Evolutionary conservation across 805 yeast species (phyloP).

Genomic region (Saturnispora quitensis): DNA sequence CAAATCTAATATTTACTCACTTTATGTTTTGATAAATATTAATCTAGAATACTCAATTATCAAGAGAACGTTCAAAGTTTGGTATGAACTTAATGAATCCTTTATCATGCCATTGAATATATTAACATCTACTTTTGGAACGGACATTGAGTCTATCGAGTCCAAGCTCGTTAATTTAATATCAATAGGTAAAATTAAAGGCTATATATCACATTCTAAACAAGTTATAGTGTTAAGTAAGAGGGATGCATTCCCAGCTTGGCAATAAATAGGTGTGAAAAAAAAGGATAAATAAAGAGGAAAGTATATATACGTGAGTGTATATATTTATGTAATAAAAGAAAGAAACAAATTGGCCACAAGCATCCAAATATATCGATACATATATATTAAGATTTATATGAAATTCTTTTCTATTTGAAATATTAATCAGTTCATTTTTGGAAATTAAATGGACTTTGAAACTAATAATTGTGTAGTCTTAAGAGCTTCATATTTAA

Average conservation of each 20-base stretch:
- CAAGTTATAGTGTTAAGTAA: conserved; percentile 69
- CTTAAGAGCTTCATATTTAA: conserved; percentile 89
- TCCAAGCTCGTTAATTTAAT: conserved; percentile 62
- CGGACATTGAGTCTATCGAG: conserved; percentile 47
- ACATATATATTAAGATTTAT: not conserved
- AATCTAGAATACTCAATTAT: conserved; percentile 1
- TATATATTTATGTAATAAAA: not conserved
- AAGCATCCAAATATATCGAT: not conserved
- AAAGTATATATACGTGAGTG: not conserved
- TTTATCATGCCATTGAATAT: conserved; percentile 2
- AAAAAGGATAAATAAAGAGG: not conserved
- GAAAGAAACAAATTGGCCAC: not conserved
- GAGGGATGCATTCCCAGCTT: conserved; percentile 19
- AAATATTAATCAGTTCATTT: not conserved
- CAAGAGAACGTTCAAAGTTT: not conserved
- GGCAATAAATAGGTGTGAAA: not conserved
- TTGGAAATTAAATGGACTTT: conserved; percentile 41
- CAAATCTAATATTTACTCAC: conserved; percentile 49
- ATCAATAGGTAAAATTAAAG: conserved; percentile 52
- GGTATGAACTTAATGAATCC: not conserved
- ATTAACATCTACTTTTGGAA: conserved; percentile 14
- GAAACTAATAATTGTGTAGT: conserved; percentile 93
- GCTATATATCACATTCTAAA: conserved; percentile 73
- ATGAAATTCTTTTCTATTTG: not conserved
- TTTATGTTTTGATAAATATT: conserved; percentile 38